A percentile compares a stretch with the other conserved stretches of the same genome.
Conservation (phyloP, 306 rosid species). For the Vigna mungo region DNA sequence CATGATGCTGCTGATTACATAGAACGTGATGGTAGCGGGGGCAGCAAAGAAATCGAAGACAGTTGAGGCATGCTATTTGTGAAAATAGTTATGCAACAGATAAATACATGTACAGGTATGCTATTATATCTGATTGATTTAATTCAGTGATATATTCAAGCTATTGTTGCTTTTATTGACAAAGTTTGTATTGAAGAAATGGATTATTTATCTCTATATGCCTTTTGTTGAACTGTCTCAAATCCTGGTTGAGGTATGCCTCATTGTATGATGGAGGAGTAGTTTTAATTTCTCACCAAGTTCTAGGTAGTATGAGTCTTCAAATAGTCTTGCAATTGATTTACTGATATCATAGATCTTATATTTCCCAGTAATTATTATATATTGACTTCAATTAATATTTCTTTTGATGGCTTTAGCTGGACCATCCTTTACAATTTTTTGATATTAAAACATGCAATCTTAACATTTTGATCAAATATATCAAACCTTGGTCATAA, state of each 20-base stretch:
- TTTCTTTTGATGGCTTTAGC: not conserved
- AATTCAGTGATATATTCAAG: slow-evolving; percentile 11
- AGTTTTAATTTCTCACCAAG: slow-evolving; percentile 7
- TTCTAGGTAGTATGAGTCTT: slow-evolving; percentile 21
- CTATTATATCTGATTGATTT: slow-evolving; percentile 34
- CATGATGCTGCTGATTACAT: slow-evolving; percentile 50
- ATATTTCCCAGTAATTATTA: not conserved
- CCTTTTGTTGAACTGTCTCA: slow-evolving; percentile 14
- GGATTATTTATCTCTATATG: slow-evolving; percentile 23
- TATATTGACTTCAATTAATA: not conserved
- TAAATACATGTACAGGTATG: slow-evolving; percentile 70
- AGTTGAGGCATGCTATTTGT: slow-evolving; percentile 55
- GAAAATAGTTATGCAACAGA: slow-evolving; percentile 55
- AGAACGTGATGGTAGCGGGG: slow-evolving; percentile 36
- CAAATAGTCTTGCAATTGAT: not conserved
- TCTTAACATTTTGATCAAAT: slow-evolving; percentile 16
- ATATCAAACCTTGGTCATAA: not conserved
- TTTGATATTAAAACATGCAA: not conserved
- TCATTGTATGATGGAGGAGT: not conserved
- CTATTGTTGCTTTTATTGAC: slow-evolving; percentile 1
- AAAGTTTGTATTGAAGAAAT: not conserved
- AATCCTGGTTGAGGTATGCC: not conserved
- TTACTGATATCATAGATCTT: slow-evolving; percentile 26
- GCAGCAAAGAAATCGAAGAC: not conserved
- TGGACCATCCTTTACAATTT: not conserved